phyloP scores from a whole-genome alignment of 768 basidiomycete species.

The Lentinula edodes region DNA sequence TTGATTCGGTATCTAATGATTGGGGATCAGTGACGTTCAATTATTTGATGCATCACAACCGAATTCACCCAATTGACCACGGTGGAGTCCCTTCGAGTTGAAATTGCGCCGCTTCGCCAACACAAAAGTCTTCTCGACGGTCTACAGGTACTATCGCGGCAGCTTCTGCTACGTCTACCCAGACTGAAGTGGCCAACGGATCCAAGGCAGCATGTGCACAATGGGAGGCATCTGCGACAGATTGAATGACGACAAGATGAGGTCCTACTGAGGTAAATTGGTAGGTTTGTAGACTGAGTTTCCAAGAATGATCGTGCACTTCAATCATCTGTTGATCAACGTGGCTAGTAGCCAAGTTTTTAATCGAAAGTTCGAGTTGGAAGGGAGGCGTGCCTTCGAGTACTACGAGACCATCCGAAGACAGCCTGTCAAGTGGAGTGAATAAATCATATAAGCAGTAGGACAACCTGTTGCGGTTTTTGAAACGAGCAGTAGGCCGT shows the following conservation, averaged over 20 bases:
- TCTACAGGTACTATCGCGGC: slow-evolving; percentile 88
- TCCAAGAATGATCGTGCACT: slow-evolving; percentile 54
- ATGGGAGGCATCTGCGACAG: slow-evolving; percentile 71
- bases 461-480: slow-evolving; percentile 54
- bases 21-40: slow-evolving; percentile 7
- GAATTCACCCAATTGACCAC: slow-evolving; percentile 76
- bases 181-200: slow-evolving; percentile 54
- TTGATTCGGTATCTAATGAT: slow-evolving; percentile 70
- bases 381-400: slow-evolving; percentile 88
- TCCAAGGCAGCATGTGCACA: slow-evolving; percentile 75
- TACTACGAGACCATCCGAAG: slow-evolving; percentile 54
- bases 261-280: slow-evolving; percentile 75
- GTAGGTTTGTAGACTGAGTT: slow-evolving; percentile 62
- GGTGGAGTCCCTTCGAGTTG: slow-evolving; percentile 91
- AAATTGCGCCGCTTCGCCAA: slow-evolving; percentile 87
- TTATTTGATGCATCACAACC: not conserved
- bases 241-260: slow-evolving; percentile 74
- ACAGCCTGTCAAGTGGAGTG: slow-evolving; percentile 43
- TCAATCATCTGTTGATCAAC: slow-evolving; percentile 53
- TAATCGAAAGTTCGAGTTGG: slow-evolving; percentile 66
- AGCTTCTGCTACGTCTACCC: slow-evolving; percentile 95
- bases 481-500: slow-evolving; percentile 80
- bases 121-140: slow-evolving; percentile 75
- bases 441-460: slow-evolving; percentile 76
- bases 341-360: slow-evolving; percentile 69